Percentiles rank a stretch among this genome's conserved stretches.
These are phyloP conservation scores for Kandelia obovata DNA, from an alignment of 345 rosid genomes.

Conservation along the genomic window DNA sequence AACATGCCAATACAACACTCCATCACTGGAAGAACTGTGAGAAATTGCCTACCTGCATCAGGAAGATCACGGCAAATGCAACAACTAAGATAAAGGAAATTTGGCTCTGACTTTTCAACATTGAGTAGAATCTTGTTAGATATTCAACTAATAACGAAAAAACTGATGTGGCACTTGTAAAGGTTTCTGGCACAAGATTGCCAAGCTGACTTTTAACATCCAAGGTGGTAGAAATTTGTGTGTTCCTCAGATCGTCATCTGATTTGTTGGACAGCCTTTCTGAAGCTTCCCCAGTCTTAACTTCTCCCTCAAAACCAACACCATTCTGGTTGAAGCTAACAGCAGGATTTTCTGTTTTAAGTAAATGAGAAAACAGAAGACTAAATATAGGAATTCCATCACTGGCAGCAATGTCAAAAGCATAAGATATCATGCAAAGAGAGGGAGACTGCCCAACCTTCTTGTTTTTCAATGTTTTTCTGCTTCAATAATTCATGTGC, in stretches of 20 bases:
- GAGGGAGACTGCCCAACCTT: constrained; percentile 34
- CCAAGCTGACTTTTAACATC: constrained; percentile 22
- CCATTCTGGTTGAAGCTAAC: constrained; percentile 23
- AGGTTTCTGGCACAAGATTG: constrained; percentile 29
- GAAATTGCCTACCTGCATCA: constrained; percentile 72
- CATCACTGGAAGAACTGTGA: neutral
- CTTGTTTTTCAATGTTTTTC: constrained; percentile 58
- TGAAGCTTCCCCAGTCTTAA: constrained; percentile 29
- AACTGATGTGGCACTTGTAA: constrained; percentile 16
- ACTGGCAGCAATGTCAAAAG: neutral
- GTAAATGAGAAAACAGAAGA: constrained; percentile 9
- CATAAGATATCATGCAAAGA: neutral
- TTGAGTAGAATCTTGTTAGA: constrained; percentile 34
- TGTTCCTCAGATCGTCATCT: constrained; percentile 19
- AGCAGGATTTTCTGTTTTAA: constrained; percentile 32
- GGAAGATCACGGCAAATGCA: constrained; percentile 70
- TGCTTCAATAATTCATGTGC: constrained; percentile 71
- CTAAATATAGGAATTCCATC: neutral
- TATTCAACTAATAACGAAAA: constrained; percentile 34
- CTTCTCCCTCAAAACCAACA: constrained; percentile 31
- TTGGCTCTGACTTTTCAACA: constrained; percentile 50
- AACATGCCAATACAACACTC: too few relatives aligned
- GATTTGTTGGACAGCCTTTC: constrained; percentile 28
- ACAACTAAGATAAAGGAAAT: constrained; percentile 49
- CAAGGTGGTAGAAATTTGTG: constrained; percentile 24